Evolutionary conservation across 1,284 basidiomycete species (phyloP), one percentile per base, ranked within the genome.

Genomic region (Pseudozyma pruni): DNA sequence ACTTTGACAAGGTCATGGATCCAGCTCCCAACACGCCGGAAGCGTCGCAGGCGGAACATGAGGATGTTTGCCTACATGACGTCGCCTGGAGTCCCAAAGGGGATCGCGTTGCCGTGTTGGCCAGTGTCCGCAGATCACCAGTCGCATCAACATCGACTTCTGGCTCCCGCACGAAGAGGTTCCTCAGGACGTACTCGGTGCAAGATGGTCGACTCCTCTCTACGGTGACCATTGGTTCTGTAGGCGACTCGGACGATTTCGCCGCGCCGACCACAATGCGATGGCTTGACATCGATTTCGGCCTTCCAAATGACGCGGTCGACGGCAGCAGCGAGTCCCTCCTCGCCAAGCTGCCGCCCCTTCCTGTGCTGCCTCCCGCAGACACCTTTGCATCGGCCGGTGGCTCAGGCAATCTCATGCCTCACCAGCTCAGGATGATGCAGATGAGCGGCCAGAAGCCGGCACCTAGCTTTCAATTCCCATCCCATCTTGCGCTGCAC

Each of bases 391-490:
- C 58, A 27, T 49, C 48, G 10, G 50, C 51, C 0, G 45, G 53
- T 8, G 45, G 50, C 4, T 20, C 49, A 0, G 55, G 39, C 39
- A 71, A 55, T 22, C 58, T 71, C 33, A 71, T 71, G 68, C 68
- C 68, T 0, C 68, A 71, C 25, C 68, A 71, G 54, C 52, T 71
- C 9, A 43, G 68, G 13, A 66, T 71, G 68, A 66, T 66, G 68
- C 68, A 67, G 48, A 71, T 71, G 68, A 62, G 56, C 41, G 57
- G 67, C 11, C 52, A 64, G 44, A 73, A 64, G 27, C 53, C 60
- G 7, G 43, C 60, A 27, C 50, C 53, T 3, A 55, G 54, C 43
- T 63, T 63, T 22, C 52, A 54, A 22, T 60, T 39, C 25, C 53
- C 64, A 13, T 54, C 60, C 3, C 35, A 68, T n/a, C 44, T 60